These are phyloP conservation scores for Ceratocystis destructans DNA, from an alignment of 2,329 filamentous ascomycete genomes.

Conservation along the genomic window DNA sequence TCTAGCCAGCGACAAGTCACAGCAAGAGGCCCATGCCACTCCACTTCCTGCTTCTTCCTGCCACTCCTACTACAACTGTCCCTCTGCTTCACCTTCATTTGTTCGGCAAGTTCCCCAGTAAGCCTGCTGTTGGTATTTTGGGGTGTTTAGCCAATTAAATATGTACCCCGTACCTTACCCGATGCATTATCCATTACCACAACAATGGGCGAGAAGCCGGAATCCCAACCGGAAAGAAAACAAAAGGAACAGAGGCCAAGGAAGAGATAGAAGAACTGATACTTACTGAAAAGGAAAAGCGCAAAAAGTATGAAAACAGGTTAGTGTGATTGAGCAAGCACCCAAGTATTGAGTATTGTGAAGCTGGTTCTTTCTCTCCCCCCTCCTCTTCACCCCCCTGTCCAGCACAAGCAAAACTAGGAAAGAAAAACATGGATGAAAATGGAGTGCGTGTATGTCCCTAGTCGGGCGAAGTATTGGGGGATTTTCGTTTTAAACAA, in stretches of 20 bases:
- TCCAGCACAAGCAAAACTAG: background rate
- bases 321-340: too few species aligned
- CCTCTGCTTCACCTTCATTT: background rate
- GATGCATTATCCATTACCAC: background rate
- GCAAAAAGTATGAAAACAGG: background rate
- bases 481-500: background rate
- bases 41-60: background rate
- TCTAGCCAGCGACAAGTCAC: background rate
- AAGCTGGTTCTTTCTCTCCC: too few species aligned
- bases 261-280: too few species aligned
- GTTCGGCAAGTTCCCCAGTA: background rate
- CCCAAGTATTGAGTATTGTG: too few species aligned
- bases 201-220: slow-evolving; percentile 1
- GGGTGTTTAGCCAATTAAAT: background rate
- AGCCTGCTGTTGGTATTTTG: background rate
- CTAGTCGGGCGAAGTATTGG: background rate
- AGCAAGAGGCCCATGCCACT: background rate
- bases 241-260: background rate
- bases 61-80: background rate
- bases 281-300: background rate
- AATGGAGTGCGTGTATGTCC: background rate
- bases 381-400: too few species aligned
- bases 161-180: slow-evolving; percentile 3
- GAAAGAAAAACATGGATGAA: background rate
- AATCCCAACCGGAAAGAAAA: slow-evolving; percentile 7